A percentile compares a stretch with the other conserved stretches of the same genome.
phyloP scores from a whole-genome alignment of 2,329 filamentous ascomycete species.

The Endoconidiophora laricicola region DNA sequence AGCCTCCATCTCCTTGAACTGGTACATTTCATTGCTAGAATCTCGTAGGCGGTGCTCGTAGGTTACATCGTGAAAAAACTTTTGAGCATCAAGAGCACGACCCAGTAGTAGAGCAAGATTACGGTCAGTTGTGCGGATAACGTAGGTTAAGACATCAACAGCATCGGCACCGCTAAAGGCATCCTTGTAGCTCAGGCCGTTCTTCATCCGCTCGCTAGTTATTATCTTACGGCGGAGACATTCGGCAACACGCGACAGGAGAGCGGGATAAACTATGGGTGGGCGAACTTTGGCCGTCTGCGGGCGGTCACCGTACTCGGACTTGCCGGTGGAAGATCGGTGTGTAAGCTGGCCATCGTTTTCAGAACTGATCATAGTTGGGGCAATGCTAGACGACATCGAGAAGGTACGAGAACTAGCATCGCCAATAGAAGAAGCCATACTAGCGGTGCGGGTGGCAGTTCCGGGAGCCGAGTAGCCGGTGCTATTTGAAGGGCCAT shows the following conservation, averaged over 20 bases:
- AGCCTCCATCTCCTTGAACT: slow-evolving; percentile 81
- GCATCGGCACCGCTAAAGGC: slow-evolving; percentile 92
- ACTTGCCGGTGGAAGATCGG: slow-evolving; percentile 41
- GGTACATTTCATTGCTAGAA: slow-evolving; percentile 87
- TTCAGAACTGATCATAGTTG: slow-evolving; percentile 52
- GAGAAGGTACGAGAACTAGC: slow-evolving; percentile 58
- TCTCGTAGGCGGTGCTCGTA: slow-evolving; percentile 93
- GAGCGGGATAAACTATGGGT: slow-evolving; percentile 81
- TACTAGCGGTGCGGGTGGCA: slow-evolving; percentile 43
- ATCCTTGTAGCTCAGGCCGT: slow-evolving; percentile 92
- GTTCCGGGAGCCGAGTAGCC: slow-evolving; percentile 32
- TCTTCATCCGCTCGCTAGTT: slow-evolving; percentile 80
- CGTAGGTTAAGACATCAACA: slow-evolving; percentile 87
- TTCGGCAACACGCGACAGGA: slow-evolving; percentile 83
- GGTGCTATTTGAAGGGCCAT: slow-evolving; percentile 20
- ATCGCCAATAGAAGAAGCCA: slow-evolving; percentile 36
- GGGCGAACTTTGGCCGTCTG: slow-evolving; percentile 48
- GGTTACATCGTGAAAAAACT: slow-evolving; percentile 98
- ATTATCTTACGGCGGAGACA: slow-evolving; percentile 82
- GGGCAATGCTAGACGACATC: slow-evolving; percentile 70
- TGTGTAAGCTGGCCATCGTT: slow-evolving; percentile 35
- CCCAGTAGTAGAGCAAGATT: slow-evolving; percentile 85
- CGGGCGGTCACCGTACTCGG: slow-evolving; percentile 36
- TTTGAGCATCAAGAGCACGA: slow-evolving; percentile 85
- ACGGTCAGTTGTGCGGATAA: slow-evolving; percentile 90